Percentiles rank a stretch among this genome's conserved stretches.
phyloP scores from a whole-genome alignment of 2,329 filamentous ascomycete species.

The Neophaeococcomyces aloes region DNA sequence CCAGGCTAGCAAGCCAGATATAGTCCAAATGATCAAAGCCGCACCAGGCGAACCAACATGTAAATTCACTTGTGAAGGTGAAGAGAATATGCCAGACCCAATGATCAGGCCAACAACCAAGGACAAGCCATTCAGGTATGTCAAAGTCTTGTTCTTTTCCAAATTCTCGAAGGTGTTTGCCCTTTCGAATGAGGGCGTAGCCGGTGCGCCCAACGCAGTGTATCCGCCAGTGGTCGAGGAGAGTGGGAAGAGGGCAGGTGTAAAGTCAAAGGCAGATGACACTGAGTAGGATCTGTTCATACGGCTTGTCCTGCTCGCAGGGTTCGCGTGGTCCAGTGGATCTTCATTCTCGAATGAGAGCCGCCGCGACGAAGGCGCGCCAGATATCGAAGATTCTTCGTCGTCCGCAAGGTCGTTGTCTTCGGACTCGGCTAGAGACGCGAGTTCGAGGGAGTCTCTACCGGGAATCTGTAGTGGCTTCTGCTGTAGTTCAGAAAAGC shows the following conservation, averaged over 20 bases:
- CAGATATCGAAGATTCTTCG: slow-evolving; percentile 65
- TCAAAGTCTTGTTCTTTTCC: slow-evolving; percentile 92
- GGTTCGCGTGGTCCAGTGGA: slow-evolving; percentile 51
- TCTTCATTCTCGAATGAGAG: slow-evolving; percentile 83
- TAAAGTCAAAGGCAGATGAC: slow-evolving; percentile 89
- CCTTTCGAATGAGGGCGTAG: slow-evolving; percentile 41
- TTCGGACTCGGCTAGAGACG: slow-evolving; percentile 76
- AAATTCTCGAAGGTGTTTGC: slow-evolving; percentile 60
- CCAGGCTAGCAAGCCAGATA: slow-evolving; percentile 90
- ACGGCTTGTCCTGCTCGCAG: slow-evolving; percentile 37
- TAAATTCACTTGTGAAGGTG: slow-evolving; percentile 80
- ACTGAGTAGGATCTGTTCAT: slow-evolving; percentile 68
- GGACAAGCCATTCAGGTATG: slow-evolving; percentile 85
- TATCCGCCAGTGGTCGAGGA: slow-evolving; percentile 75
- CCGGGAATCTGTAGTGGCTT: slow-evolving; percentile 29
- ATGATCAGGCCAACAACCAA: slow-evolving; percentile 90
- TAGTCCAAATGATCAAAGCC: slow-evolving; percentile 77
- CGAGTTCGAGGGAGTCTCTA: slow-evolving; percentile 92
- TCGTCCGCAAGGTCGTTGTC: slow-evolving; percentile 45
- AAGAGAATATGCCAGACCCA: slow-evolving; percentile 91
- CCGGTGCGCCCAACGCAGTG: slow-evolving; percentile 71
- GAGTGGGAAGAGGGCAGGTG: slow-evolving; percentile 82
- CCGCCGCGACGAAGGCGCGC: slow-evolving; percentile 81
- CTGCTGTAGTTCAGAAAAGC: slow-evolving; percentile 17
- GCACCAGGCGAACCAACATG: slow-evolving; percentile 88